phyloP scores from a whole-genome alignment of 2,329 filamentous ascomycete genomes.

The Neonectria punicea region DNA sequence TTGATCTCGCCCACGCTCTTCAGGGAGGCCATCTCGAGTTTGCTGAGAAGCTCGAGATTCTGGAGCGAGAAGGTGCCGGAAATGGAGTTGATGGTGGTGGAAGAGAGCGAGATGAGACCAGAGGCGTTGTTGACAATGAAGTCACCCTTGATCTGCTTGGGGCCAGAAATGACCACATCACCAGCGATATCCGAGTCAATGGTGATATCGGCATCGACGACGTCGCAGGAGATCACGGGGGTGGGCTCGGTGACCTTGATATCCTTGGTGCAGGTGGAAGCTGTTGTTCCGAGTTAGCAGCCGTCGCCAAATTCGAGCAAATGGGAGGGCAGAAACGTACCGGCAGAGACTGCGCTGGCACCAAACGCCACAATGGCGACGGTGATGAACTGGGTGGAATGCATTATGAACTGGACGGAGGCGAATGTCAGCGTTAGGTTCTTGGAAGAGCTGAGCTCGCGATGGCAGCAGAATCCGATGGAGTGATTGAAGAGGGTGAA shows the following conservation, averaged over 20 bases:
- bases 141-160: conserved; percentile 65
- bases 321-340: conserved; percentile 46
- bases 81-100: conserved; percentile 71
- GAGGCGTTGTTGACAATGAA: conserved; percentile 70
- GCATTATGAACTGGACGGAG: conserved; percentile 55
- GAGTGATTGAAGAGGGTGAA: background rate
- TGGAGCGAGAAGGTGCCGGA: conserved; percentile 75
- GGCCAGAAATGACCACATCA: conserved; percentile 70
- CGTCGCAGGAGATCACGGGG: conserved; percentile 72
- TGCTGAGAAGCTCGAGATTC: conserved; percentile 74
- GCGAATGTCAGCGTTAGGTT: conserved; percentile 31
- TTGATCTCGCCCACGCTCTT: conserved; percentile 72
- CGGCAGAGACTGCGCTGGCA: conserved; percentile 51
- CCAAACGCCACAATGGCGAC: conserved; percentile 58
- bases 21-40: conserved; percentile 74
- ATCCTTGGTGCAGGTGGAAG: conserved; percentile 58
- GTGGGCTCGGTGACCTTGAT: conserved; percentile 74
- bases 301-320: no score
- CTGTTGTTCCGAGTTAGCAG: conserved; percentile 30
- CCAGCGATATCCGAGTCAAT: conserved; percentile 67
- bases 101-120: conserved; percentile 70
- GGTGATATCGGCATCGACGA: conserved; percentile 74
- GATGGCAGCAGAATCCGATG: background rate
- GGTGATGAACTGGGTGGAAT: conserved; percentile 56
- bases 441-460: background rate